Evolutionary conservation across 352 stramenopile genomes (phyloP).

Genomic region (Phytophthora niederhauseri): DNA sequence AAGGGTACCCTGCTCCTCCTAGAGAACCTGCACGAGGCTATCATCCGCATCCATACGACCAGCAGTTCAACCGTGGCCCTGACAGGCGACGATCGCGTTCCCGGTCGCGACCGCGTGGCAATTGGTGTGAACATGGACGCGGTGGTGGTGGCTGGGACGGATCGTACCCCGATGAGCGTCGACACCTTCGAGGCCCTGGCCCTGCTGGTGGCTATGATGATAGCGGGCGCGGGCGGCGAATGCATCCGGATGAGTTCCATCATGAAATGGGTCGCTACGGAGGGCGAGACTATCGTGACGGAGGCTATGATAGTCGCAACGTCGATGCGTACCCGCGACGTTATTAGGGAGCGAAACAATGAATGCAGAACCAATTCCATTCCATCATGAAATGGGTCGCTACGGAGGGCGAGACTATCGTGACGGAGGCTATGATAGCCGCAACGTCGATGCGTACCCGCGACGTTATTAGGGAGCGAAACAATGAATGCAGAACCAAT

Average conservation of each 20-base stretch:
- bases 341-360: neutral
- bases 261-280: slow-evolving; percentile 3
- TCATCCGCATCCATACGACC: neutral
- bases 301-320: slow-evolving; percentile 4
- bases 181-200: slow-evolving; percentile 9
- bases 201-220: slow-evolving; percentile 10
- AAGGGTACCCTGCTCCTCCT: neutral
- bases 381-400: neutral
- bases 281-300: slow-evolving; percentile 12
- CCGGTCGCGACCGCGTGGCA: slow-evolving; percentile 14
- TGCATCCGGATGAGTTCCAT: slow-evolving; percentile 11
- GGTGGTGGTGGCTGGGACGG: slow-evolving; percentile 9
- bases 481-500: neutral
- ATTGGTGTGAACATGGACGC: neutral
- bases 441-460: neutral
- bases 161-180: slow-evolving; percentile 9
- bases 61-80: neutral
- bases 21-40: neutral
- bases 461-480: neutral
- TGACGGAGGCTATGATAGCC: slow-evolving; percentile 6
- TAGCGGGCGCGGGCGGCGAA: slow-evolving; percentile 7
- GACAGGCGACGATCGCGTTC: slow-evolving; percentile 23
- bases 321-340: neutral
- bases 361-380: no score
- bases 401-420: slow-evolving; percentile 16